Percentiles rank a stretch among this genome's conserved stretches.
phyloP scores from a whole-genome alignment of 1,284 basidiomycete species.

The Dichomitus squalens region DNA sequence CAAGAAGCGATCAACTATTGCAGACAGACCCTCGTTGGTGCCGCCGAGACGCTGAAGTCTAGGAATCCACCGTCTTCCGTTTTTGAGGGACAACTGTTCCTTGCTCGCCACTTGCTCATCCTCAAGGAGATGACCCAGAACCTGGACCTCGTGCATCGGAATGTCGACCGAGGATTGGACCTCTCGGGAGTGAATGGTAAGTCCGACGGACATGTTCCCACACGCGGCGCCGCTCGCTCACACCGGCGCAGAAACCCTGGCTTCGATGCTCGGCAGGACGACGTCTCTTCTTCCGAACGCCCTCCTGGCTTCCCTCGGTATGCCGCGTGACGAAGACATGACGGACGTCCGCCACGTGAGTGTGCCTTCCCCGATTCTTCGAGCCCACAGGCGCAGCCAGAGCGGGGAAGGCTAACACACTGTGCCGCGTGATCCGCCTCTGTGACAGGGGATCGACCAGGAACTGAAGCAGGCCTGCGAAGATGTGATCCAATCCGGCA shows the following conservation, averaged over 20 bases:
- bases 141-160: slow-evolving; percentile 63
- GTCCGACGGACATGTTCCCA: slow-evolving; percentile 19
- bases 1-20: slow-evolving; percentile 87
- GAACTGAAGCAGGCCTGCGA: slow-evolving; percentile 84
- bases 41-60: slow-evolving; percentile 63
- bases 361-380: slow-evolving; percentile 5
- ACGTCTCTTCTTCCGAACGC: slow-evolving; percentile 72
- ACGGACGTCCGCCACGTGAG: slow-evolving; percentile 67
- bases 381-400: slow-evolving; percentile 4
- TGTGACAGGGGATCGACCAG: slow-evolving; percentile 78
- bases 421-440: slow-evolving; percentile 7
- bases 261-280: slow-evolving; percentile 73
- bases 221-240: slow-evolving; percentile 8
- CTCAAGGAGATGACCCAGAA: slow-evolving; percentile 86
- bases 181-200: slow-evolving; percentile 57
- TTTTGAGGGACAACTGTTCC: slow-evolving; percentile 80
- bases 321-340: slow-evolving; percentile 60
- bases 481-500: slow-evolving; percentile 71
- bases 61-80: slow-evolving; percentile 46
- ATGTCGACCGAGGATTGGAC: slow-evolving; percentile 37
- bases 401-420: background rate
- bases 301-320: slow-evolving; percentile 66
- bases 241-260: slow-evolving; percentile 61
- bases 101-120: slow-evolving; percentile 87
- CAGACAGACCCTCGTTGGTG: slow-evolving; percentile 74